phyloP scores from a whole-genome alignment of 2,329 filamentous ascomycete genomes.

The Tolypocladium pustulatum region DNA sequence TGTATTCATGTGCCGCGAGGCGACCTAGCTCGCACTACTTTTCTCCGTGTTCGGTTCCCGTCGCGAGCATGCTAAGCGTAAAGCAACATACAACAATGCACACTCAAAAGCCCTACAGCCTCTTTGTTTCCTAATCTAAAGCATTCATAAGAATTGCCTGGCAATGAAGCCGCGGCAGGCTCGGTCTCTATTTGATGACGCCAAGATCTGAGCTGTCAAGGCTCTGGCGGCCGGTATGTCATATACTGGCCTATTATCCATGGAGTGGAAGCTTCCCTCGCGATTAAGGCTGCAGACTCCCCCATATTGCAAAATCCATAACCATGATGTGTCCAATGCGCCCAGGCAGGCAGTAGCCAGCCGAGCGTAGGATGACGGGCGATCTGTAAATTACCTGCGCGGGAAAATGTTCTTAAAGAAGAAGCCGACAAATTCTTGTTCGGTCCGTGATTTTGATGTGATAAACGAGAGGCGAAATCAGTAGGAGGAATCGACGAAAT shows the following conservation, averaged over 20 bases:
- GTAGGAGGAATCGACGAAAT: conserved; percentile 13
- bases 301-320: conserved; percentile 48
- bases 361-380: conserved; percentile 47
- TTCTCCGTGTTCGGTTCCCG: conserved; percentile 1
- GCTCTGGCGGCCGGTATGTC: not conserved
- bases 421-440: conserved; percentile 34
- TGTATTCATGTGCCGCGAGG: conserved; percentile 7
- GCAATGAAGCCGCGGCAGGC: conserved; percentile 1
- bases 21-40: conserved; percentile 6
- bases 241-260: not conserved
- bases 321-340: conserved; percentile 53
- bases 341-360: conserved; percentile 36
- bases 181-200: conserved; percentile 1
- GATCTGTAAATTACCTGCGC: conserved; percentile 42
- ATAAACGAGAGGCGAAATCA: conserved; percentile 20
- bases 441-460: conserved; percentile 23
- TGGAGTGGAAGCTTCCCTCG: conserved; percentile 2
- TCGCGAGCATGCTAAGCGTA: conserved; percentile 2
- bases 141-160: not conserved
- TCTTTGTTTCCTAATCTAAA: not conserved
- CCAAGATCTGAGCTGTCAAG: not conserved
- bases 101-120: not conserved
- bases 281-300: conserved; percentile 20
- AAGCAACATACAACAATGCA: conserved; percentile 6
- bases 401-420: conserved; percentile 39